phyloP scores from a whole-genome alignment of 805 yeast genomes.

The Aciculoconidium aculeatum region DNA sequence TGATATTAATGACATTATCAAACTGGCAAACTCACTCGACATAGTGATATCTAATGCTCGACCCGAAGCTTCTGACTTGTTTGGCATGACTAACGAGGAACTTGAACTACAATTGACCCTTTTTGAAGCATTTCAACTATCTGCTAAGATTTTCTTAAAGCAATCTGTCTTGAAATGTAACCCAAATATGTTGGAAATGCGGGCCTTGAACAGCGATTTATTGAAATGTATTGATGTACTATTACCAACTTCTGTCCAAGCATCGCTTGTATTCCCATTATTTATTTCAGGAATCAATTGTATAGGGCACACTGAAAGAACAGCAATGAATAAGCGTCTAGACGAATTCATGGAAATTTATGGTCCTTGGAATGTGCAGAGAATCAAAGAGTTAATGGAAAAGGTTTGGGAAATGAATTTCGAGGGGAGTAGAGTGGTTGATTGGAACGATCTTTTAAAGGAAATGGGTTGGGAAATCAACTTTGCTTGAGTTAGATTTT shows the following conservation, averaged over 20 bases:
- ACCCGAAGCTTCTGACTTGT: constrained; percentile 48
- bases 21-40: constrained; percentile 39
- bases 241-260: constrained; percentile 62
- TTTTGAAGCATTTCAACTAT: constrained; percentile 65
- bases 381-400: constrained; percentile 40
- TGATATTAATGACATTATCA: constrained; percentile 16
- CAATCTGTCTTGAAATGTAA: constrained; percentile 59
- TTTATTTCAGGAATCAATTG: constrained; percentile 74
- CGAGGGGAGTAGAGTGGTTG: constrained; percentile 55
- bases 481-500: constrained; percentile 57
- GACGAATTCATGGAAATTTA: constrained; percentile 56
- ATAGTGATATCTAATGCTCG: constrained; percentile 40
- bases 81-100: constrained; percentile 38
- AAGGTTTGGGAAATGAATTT: constrained; percentile 44
- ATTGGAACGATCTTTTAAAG: constrained; percentile 67
- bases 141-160: constrained; percentile 61
- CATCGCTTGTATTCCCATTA: constrained; percentile 68
- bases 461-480: constrained; percentile 72
- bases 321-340: constrained; percentile 46
- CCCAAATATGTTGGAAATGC: constrained; percentile 60
- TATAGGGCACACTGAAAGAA: constrained; percentile 45
- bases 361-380: constrained; percentile 55
- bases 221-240: constrained; percentile 54
- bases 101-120: constrained; percentile 61
- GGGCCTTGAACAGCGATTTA: constrained; percentile 49